Evolutionary conservation across 768 basidiomycete genomes (phyloP), one percentile per base, ranked within the genome.

Genomic region (Lactarius pseudohatsudake): DNA sequence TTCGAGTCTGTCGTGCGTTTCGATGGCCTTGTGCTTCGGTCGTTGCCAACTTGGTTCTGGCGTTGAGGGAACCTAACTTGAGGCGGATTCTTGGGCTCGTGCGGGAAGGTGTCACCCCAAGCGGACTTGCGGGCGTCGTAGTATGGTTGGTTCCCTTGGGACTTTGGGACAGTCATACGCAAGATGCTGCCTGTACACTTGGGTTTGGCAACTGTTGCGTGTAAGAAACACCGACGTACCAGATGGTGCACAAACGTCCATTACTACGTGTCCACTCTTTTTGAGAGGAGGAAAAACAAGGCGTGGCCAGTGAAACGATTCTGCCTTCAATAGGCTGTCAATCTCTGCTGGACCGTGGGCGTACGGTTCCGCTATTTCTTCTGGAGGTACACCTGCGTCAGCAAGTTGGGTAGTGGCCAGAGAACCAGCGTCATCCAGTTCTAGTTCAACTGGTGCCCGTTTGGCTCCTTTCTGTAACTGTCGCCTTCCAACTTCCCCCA

Each of bases 61-160:
- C 83, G 80, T 72, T 80, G 62, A 45, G 64, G 20, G 30, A 66
- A 78, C 3, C 89, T 86, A 68, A 87, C 85, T 64, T 91, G 85
- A 0, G 90, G 86, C 7, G 80, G 73, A 73, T 91, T 92, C 77
- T 94, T 95, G 5, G 94, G 86, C 20, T 81, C 77, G 73, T 98
- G 96, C 26, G 97, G 97, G 77, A 98, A 98, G 28, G 93, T 81
- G 75, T 98, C 97, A 22, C 97, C 97, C 96, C 96, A 98, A 11
- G 77, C 78, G 0, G 92, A 88, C 78, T 98, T 98, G 41, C 96
- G 87, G 2, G 96, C 95, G 75, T 98, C 97, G 74, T 98, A 94
- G 74, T 87, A 99, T 0, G 86, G 83, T 72, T 98, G 95, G 75
- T 94, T 96, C n/a, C 95, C 95, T 78, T 96, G 95, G 2, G 93